Base-by-base conservation (phyloP, 2,329 filamentous ascomycete species). In the Aspergillus fijiensis region DNA sequence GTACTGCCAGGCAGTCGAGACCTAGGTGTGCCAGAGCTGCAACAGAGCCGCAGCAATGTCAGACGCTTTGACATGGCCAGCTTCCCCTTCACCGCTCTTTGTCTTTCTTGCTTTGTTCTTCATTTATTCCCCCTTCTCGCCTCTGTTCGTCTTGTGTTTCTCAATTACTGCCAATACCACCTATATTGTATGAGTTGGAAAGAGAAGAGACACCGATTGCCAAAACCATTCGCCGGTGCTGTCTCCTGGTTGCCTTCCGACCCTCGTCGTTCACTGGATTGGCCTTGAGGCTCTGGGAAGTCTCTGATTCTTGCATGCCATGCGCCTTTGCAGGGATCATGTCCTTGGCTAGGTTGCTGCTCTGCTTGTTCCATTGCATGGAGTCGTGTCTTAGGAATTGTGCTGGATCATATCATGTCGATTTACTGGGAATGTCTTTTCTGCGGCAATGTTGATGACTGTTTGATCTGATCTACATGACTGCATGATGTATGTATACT, bases 1-100 rank as follows among this genome's bases (percentile, higher is more conserved):
- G 62, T 94, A 90, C 79, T 94, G 91, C 77, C 81, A 83, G 81
- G 88, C 65, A 80, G 85, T 72, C 57, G 74, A 77, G 56, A 76
- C 72, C 49, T 72, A 68, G 56, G 61, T 49, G 51, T 57, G 33
- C 52, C 39, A 51, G 53, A 49, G 53, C 42, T 33, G 42, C 31
- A 29, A 55, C 39, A 51, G 55, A 49, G 53, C 53, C 48, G 53
- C 25, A 31, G 52, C 52, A 48, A 31, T 54, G 51, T 25, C 33
- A 33, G 52, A 49, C 59, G 31, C 23, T 54, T 51, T 48, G 25
- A 21, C 49, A 58, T 58, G 33, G 50, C 52, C 54, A 42, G 55
- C 49, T 60, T 58, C 42, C 35, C 27, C 50, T 47, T 23, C 27
- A 25, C 12, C 23, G 27, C 35, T 14, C 49, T 56, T 42, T 49